Base-by-base conservation (phyloP, 1,284 basidiomycete species). In the Dichomitus squalens region DNA sequence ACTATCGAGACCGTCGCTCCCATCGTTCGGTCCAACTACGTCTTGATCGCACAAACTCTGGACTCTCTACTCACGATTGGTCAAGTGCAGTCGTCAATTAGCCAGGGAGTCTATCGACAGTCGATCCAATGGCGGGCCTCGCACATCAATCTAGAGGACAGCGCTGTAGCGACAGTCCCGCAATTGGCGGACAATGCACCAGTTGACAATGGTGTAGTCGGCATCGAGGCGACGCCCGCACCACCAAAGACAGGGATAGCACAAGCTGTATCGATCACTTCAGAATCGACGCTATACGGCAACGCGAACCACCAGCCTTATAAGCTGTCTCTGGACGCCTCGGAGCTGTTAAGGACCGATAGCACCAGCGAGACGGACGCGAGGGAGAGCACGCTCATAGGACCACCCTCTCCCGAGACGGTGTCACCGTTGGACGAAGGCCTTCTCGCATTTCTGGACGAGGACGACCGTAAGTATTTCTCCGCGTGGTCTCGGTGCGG, bases 101-200 rank as follows among this genome's bases (percentile, higher is more conserved):
- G 83, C 18, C 81, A 84, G 67, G 83, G 80, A 47, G 86, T 88
- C 56, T 90, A 90, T 71, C 82, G 77, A 51, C 84, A 81, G 4
- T 88, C 88, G 2, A 90, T 90, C 53, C 85, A 88, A 54, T 84
- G 86, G 84, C 79, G 88, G 29, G 81, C 84, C 73, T 88, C 87
- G 18, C 82, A 86, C 9, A 72, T 87, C 55, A 87, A 86, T 66
- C 74, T 82, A 59, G 80, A 84, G 61, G 79, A 81, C 58, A 75
- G 74, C 55, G 75, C 78, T 40, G 75, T 83, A 47, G 76, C 76
- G 29, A 14, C 38, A 20, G 41, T 43, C 40, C 75, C 47, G 58
- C 73, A 43, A 49, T 68, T 60, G 21, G 48, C 46, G 16, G 55
- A 57, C 12, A 39, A 73, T 55, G 78, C 73, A n/a, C n/a, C n/a